A percentile compares a stretch with the other conserved stretches of the same genome.
phyloP scores from a whole-genome alignment of 495 filamentous ascomycete genomes.

The Lasiosphaeria ovina region DNA sequence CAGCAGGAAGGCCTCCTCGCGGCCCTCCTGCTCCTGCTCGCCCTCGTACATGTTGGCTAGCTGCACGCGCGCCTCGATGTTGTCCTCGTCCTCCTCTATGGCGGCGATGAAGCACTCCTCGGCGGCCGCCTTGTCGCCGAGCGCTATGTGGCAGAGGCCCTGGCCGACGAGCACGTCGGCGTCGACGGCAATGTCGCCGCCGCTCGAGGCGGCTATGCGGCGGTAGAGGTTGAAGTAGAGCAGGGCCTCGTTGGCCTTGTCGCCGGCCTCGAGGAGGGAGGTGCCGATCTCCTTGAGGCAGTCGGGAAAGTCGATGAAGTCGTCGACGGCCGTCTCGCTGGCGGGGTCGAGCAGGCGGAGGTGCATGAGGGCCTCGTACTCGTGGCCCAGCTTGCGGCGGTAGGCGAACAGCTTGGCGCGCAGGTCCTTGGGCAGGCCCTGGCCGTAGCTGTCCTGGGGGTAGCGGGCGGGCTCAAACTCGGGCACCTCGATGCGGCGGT shows the following conservation, averaged over 20 bases:
- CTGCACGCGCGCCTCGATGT: slow-evolving; percentile 66
- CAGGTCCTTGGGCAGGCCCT: slow-evolving; percentile 75
- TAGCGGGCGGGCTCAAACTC: slow-evolving; percentile 54
- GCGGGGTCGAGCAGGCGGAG: slow-evolving; percentile 59
- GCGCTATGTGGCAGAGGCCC: slow-evolving; percentile 65
- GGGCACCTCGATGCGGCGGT: slow-evolving; percentile 59
- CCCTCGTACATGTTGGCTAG: slow-evolving; percentile 80
- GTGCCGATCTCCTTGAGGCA: slow-evolving; percentile 73
- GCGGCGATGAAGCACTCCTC: slow-evolving; percentile 72
- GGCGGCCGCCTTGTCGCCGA: slow-evolving; percentile 63
- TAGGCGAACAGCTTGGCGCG: slow-evolving; percentile 84
- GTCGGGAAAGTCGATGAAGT: slow-evolving; percentile 64
- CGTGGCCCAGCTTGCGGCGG: slow-evolving; percentile 65
- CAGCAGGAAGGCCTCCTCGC: slow-evolving; percentile 64
- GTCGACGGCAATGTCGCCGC: slow-evolving; percentile 55
- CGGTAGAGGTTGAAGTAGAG: slow-evolving; percentile 71
- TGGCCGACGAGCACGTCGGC: slow-evolving; percentile 65
- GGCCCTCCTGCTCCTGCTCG: slow-evolving; percentile 56
- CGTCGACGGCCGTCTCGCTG: slow-evolving; percentile 45
- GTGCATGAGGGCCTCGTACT: slow-evolving; percentile 66
- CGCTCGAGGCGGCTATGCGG: slow-evolving; percentile 52
- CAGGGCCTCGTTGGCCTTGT: slow-evolving; percentile 61
- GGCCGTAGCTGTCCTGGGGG: slow-evolving; percentile 63
- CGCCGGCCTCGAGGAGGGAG: slow-evolving; percentile 54
- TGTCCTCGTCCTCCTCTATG: slow-evolving; percentile 62